A percentile compares a stretch with the other conserved stretches of the same genome.
Evolutionary conservation across 257 asterid species (phyloP).

Genomic region (Jacaranda mimosifolia): DNA sequence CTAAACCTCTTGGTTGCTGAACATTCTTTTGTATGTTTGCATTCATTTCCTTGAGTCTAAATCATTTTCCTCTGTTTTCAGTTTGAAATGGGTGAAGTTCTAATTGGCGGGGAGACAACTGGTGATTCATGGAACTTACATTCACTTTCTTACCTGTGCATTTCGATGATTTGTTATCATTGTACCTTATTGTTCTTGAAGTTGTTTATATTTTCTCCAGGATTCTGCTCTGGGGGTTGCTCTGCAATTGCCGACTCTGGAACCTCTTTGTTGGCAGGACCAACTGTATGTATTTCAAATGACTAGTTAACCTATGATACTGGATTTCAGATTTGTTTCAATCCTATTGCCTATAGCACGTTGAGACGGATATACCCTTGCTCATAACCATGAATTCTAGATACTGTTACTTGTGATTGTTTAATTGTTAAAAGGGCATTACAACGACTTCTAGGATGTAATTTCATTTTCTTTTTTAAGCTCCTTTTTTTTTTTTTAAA

Average conservation of each 20-base stretch:
- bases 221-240: slow-evolving; percentile 81
- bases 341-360: slow-evolving; percentile 1
- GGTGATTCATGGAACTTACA: slow-evolving; percentile 50
- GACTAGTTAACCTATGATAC: neutral
- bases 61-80: slow-evolving; percentile 43
- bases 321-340: neutral
- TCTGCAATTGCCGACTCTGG: slow-evolving; percentile 97
- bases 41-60: slow-evolving; percentile 24
- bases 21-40: neutral
- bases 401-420: neutral
- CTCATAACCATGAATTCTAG: neutral
- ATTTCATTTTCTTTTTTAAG: no score
- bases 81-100: slow-evolving; percentile 91
- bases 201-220: slow-evolving; percentile 46
- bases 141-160: slow-evolving; percentile 28
- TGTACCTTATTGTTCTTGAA: neutral
- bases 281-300: slow-evolving; percentile 68
- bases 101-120: slow-evolving; percentile 74
- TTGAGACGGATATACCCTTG: slow-evolving; percentile 9
- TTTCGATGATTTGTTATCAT: slow-evolving; percentile 6
- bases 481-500: neutral
- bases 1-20: neutral
- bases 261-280: slow-evolving; percentile 92
- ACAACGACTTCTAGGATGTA: neutral
- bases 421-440: neutral